These are phyloP conservation scores for Davidsoniella virescens DNA, from an alignment of 2,329 filamentous ascomycete genomes.

Conservation along the genomic window DNA sequence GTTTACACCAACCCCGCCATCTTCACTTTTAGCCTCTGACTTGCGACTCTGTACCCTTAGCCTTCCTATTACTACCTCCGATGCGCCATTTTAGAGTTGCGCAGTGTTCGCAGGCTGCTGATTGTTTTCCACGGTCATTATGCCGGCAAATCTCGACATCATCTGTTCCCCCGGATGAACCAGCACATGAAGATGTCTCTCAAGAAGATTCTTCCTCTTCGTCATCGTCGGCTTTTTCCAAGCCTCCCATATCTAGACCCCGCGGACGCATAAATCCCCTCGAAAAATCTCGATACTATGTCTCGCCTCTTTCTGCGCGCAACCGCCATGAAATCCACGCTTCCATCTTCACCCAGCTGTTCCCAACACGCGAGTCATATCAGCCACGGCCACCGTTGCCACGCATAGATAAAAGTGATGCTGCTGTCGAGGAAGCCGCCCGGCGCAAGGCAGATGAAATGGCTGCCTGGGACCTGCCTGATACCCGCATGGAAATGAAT, in stretches of 20 bases:
- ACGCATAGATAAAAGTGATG: not conserved
- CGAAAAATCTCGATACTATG: not conserved
- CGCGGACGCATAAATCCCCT: not conserved
- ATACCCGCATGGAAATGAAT: not conserved
- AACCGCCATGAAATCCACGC: constrained; percentile 7
- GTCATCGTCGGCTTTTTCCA: not conserved
- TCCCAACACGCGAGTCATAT: constrained; percentile 11
- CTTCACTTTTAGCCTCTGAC: too few relatives aligned
- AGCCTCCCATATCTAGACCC: not conserved
- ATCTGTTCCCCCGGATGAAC: too few relatives aligned
- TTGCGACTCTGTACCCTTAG: too few relatives aligned
- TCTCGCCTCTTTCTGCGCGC: not conserved
- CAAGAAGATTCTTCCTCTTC: not conserved
- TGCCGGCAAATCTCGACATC: too few relatives aligned
- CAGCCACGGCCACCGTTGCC: constrained; percentile 6
- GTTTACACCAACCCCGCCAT: too few relatives aligned
- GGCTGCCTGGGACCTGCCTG: not conserved
- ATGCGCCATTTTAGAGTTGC: too few relatives aligned
- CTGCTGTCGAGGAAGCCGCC: not conserved
- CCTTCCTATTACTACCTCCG: too few relatives aligned
- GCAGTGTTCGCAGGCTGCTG: too few relatives aligned
- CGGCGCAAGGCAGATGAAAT: not conserved
- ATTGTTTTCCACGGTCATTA: too few relatives aligned
- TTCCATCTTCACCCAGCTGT: constrained; percentile 12
- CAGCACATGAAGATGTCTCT: too few relatives aligned